phyloP scores from a whole-genome alignment of 1,284 basidiomycete species.

The Wolfiporia cocos region DNA sequence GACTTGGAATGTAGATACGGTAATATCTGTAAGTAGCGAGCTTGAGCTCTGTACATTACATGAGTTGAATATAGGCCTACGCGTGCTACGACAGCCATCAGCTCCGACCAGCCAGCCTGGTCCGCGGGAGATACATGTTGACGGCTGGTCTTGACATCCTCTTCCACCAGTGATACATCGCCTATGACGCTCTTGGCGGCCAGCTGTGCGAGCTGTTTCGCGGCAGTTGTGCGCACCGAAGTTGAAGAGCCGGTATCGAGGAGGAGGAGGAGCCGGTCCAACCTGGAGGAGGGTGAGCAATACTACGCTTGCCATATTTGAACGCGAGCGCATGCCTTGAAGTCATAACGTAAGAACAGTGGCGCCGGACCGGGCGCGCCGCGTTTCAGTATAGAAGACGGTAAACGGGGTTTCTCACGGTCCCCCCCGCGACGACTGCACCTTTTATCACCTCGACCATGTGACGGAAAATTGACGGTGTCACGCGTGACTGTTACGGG shows the following conservation, averaged over 20 bases:
- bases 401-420: conserved; percentile 36
- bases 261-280: conserved; percentile 88
- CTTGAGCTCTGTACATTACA: neutral
- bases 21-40: conserved; percentile 51
- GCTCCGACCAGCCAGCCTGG: conserved; percentile 70
- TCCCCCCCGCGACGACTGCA: conserved; percentile 27
- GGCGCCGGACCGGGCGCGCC: conserved; percentile 36
- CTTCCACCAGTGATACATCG: conserved; percentile 77
- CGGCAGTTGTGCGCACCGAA: conserved; percentile 84
- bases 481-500: conserved; percentile 27
- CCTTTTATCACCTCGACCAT: conserved; percentile 33
- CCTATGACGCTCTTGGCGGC: conserved; percentile 77
- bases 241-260: conserved; percentile 87
- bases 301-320: conserved; percentile 18
- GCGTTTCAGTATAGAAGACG: conserved; percentile 26
- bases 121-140: conserved; percentile 56
- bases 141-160: conserved; percentile 61
- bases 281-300: conserved; percentile 37
- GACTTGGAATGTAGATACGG: conserved; percentile 87
- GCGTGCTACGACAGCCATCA: conserved; percentile 78
- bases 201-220: conserved; percentile 88
- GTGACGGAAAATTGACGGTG: conserved; percentile 32
- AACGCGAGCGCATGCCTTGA: conserved; percentile 44
- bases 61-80: conserved; percentile 35
- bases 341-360: conserved; percentile 45